Conservation (phyloP, 1,139 yeast species). For the Chernovozyma sophiae-reginae region DNA sequence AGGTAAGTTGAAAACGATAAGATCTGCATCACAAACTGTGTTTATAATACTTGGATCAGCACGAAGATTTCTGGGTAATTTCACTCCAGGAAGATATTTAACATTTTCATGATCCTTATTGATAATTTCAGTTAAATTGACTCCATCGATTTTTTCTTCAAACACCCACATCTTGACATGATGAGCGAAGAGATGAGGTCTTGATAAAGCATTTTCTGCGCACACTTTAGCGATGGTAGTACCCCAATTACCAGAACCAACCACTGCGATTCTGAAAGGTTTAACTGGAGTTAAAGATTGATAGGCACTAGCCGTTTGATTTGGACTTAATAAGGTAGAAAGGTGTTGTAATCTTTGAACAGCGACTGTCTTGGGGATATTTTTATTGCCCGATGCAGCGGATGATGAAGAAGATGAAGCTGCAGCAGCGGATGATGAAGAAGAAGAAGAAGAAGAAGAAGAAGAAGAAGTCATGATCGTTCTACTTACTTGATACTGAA, state of each 20-base stretch:
- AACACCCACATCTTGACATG: slow-evolving; percentile 47
- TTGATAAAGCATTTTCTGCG: slow-evolving; percentile 40
- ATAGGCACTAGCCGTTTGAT: slow-evolving; percentile 8
- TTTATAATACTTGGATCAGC: slow-evolving; percentile 39
- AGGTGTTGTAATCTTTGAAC: slow-evolving; percentile 37
- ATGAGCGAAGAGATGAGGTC: slow-evolving; percentile 36
- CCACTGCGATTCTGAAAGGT: slow-evolving; percentile 39
- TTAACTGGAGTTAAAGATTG: slow-evolving; percentile 12
- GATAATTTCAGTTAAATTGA: slow-evolving; percentile 42
- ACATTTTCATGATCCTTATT: slow-evolving; percentile 44
- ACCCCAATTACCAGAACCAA: slow-evolving; percentile 51
- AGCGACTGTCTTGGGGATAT: slow-evolving; percentile 12
- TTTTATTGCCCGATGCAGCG: too few relatives aligned
- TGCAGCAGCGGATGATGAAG: not conserved
- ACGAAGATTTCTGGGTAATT: slow-evolving; percentile 38
- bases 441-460: not conserved
- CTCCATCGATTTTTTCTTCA: slow-evolving; percentile 41
- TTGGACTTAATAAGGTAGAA: slow-evolving; percentile 31
- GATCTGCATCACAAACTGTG: slow-evolving; percentile 40
- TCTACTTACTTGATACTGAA: too few relatives aligned
- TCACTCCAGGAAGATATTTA: slow-evolving; percentile 42
- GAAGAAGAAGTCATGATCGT: too few relatives aligned
- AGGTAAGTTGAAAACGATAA: slow-evolving; percentile 45
- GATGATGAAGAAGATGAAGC: not conserved
- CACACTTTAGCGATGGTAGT: slow-evolving; percentile 45